Evolutionary conservation across 1,139 yeast species (phyloP).

Genomic region (Kazachstania sp.): DNA sequence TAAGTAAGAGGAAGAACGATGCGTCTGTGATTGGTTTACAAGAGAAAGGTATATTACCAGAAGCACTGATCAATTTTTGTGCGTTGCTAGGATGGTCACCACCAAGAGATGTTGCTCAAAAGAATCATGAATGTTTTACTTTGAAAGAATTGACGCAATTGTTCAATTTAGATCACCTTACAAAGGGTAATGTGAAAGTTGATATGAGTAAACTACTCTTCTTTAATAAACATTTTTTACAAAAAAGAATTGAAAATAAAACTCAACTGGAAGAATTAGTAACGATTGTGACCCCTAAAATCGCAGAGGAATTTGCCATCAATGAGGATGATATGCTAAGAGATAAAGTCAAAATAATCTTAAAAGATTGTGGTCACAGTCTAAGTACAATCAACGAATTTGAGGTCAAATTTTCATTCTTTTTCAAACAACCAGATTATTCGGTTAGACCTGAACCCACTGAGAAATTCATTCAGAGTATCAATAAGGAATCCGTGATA

Average conservation of each 20-base stretch:
- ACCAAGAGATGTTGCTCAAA: constrained; percentile 44
- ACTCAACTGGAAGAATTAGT: constrained; percentile 32
- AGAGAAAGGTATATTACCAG: constrained; percentile 65
- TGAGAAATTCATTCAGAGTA: constrained; percentile 14
- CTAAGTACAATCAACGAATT: constrained; percentile 45
- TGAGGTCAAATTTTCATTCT: constrained; percentile 38
- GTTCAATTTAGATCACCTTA: constrained; percentile 54
- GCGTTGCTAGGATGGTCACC: constrained; percentile 96
- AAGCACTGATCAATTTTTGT: constrained; percentile 77
- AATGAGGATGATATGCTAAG: constrained; percentile 4
- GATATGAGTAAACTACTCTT: constrained; percentile 63
- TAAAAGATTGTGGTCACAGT: constrained; percentile 32
- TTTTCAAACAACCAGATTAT: constrained; percentile 39
- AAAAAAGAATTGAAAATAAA: constrained; percentile 34
- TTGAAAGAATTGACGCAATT: constrained; percentile 43
- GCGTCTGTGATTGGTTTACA: constrained; percentile 56
- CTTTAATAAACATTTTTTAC: constrained; percentile 65
- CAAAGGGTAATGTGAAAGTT: constrained; percentile 91
- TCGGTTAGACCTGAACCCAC: constrained; percentile 9
- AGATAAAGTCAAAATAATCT: constrained; percentile 20
- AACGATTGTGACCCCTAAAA: constrained; percentile 26
- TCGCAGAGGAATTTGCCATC: constrained; percentile 13
- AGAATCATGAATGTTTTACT: constrained; percentile 53
- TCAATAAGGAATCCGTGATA: constrained; percentile 11
- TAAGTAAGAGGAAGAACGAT: constrained; percentile 82